Base-by-base conservation (phyloP, 2,329 filamentous ascomycete genomes). In the Fusarium pininemorale region DNA sequence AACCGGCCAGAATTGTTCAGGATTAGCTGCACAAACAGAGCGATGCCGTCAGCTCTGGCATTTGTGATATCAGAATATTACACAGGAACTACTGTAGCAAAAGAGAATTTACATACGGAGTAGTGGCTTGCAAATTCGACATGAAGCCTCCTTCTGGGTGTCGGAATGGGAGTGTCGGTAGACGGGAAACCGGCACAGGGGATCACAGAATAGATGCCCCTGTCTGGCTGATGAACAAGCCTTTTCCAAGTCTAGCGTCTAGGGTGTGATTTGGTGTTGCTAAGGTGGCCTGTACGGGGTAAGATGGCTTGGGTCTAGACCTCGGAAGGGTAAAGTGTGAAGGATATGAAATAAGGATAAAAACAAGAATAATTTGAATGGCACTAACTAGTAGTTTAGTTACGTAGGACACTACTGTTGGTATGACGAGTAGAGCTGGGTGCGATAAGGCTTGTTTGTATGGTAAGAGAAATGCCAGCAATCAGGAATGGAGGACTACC, bases 81-180 rank as follows among this genome's bases (percentile, higher is more conserved):
- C 72, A 74, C 37, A 41, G 18, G 53, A 66, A 42, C 72, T 57
- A 48, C 26, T 22, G 14, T n/a, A 66, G 48, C 6, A 62, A 56
- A 16, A 79, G 78, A 56, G 80, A 75, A 6, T 81, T 81, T 70
- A 78, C 81, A 54, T 69, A 24, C 24, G 24, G 24, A 24, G 24
- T 24, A 70, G 66, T 79, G 77, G 73, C 64, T 77, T 57, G 72
- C 48, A 45, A 62, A 71, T 65, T 66, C 58, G 35, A 76, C 71
- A 61, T 79, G 61, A 77, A 64, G 42, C 44, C 51, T 50, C 28
- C 39, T n/a, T 42, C 14, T 32, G 26, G 24, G 18, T 24, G 38
- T 32, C 24, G 22, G 37, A 28, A 22, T 39, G 67, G 58, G 65
- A 44, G 51, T 67, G 53, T 26, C 24, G 41, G 45, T 73, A 73